Base-by-base conservation (phyloP, 108 stramenopile genomes). In the Phaeodactylum tricornutum region DNA sequence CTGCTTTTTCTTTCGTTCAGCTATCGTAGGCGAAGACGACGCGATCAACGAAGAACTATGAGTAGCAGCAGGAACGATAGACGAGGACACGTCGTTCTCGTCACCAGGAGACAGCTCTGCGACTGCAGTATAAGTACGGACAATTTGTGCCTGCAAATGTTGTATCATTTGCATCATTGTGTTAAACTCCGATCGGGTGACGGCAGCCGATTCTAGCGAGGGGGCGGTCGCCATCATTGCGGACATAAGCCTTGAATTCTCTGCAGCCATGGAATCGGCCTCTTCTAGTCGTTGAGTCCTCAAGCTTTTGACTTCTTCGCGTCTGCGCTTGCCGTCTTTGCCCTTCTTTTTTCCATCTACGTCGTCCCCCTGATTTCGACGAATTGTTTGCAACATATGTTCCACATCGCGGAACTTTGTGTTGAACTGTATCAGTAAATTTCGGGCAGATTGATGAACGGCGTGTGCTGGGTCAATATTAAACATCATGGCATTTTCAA, bases 401-500 rank as follows among this genome's bases (percentile, higher is more conserved):
- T 93, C 92, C 43, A 84, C 64, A 41, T 77, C 67, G n/a, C 73
- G 62, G 48, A 70, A 84, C 48, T 81, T 86, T 29, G 64, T 53
- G 44, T 81, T 82, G 67, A 92, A 92, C 29, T 73, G 46, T 17
- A 66, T 54, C 7, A 75, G 56, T 30, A 97, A 59, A 58, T 64
- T 67, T 15, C 70, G 52, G 24, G 96, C 96, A 14, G 72, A 50
- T 37, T 57, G 53, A 64, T 93, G 89, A 38, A 97, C 92, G 22
- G 72, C 53, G 65, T 96, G 88, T 33, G 70, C 71, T 11, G 87
- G 79, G 48, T 84, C 72, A 5, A 89, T 70, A 60, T 98, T 98
- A 69, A 94, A 98, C 15, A 46, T 75, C 63, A 91, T 88, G 40
- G 95, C 97, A 67, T 98, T 98, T 45, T 81, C 72, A 55, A 98